Percentiles rank a stretch among this genome's conserved stretches.
Evolutionary conservation across 148 eudicot species (phyloP).

Genomic region (Chenopodium formosanum): DNA sequence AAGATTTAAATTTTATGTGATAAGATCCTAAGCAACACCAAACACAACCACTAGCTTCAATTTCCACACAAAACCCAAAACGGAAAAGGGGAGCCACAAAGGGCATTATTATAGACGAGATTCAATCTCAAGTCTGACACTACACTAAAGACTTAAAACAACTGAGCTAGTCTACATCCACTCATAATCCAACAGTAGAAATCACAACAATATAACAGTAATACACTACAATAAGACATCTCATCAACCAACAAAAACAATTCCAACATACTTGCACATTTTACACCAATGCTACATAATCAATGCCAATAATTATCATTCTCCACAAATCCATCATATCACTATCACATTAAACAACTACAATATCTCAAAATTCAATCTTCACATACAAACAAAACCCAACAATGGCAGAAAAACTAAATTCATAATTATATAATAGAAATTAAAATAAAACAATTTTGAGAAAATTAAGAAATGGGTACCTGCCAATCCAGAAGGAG

Average conservation of each 20-base stretch:
- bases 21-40: background rate
- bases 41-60: background rate
- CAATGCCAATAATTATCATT: background rate
- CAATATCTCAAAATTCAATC: background rate
- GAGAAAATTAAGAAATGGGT: constrained; percentile 2
- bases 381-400: background rate
- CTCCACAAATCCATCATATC: no score
- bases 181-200: background rate
- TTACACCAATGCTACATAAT: background rate
- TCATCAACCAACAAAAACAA: background rate
- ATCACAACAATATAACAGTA: background rate
- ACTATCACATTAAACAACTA: background rate
- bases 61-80: background rate
- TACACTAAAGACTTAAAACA: no score
- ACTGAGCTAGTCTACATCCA: background rate
- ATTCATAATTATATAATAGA: background rate
- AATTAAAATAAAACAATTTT: background rate
- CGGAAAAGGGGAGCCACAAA: no score
- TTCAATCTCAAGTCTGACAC: no score
- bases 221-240: background rate
- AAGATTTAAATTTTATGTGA: background rate
- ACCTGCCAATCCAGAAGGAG: constrained; percentile 75
- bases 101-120: no score
- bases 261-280: background rate
- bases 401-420: background rate